These are phyloP conservation scores for Sclerotinia borealis DNA, from an alignment of 2,329 filamentous ascomycete genomes.

Conservation along the genomic window DNA sequence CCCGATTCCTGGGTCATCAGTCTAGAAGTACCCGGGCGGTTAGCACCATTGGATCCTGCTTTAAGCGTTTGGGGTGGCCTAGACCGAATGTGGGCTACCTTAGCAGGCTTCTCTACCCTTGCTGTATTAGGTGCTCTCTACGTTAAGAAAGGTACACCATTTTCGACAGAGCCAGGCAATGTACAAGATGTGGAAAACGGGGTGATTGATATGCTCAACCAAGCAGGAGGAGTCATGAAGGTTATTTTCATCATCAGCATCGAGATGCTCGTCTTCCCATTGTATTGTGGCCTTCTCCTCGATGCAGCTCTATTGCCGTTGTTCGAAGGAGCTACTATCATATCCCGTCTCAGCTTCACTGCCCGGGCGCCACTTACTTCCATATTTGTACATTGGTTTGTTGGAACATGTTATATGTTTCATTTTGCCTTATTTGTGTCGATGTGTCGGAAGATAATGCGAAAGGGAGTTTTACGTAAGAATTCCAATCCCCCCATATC, in stretches of 20 bases:
- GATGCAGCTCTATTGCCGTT: conserved; percentile 84
- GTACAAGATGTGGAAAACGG: conserved; percentile 65
- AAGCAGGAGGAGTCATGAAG: conserved; percentile 95
- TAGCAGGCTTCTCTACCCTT: conserved; percentile 75
- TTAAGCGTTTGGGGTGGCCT: conserved; percentile 62
- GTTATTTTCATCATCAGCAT: conserved; percentile 98
- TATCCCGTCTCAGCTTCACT: conserved; percentile 73
- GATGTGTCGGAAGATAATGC: conserved; percentile 98
- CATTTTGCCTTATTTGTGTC: conserved; percentile 98
- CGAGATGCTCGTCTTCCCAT: conserved; percentile 94
- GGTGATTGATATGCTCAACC: conserved; percentile 76
- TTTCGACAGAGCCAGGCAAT: conserved; percentile 49
- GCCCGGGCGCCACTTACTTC: conserved; percentile 77
- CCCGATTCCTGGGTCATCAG: conserved; percentile 55
- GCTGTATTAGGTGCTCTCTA: conserved; percentile 72
- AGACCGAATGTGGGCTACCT: conserved; percentile 64
- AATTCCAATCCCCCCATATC: conserved; percentile 20
- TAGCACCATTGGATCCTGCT: conserved; percentile 41
- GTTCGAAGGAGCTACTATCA: conserved; percentile 74
- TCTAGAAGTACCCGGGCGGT: conserved; percentile 40
- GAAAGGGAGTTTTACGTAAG: conserved; percentile 85
- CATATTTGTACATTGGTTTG: conserved; percentile 96
- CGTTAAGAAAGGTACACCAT: conserved; percentile 63
- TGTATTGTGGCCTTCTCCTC: conserved; percentile 89
- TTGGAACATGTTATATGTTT: conserved; percentile 99